Evolutionary conservation across 345 rosid species (phyloP).

Genomic region (Lepidium africanum): DNA sequence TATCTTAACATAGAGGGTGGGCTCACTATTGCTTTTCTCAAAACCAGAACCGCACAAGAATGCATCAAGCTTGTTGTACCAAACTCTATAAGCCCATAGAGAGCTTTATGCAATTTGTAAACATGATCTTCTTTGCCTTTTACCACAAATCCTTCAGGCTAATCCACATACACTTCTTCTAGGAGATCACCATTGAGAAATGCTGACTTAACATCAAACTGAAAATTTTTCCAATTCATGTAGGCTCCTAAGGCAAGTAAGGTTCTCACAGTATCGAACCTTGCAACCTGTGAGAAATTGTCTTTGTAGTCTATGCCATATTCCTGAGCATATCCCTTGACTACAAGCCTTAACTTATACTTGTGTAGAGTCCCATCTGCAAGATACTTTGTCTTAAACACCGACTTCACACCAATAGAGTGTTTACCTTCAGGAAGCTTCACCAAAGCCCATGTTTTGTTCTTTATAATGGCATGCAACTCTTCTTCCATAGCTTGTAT

Average conservation of each 20-base stretch:
- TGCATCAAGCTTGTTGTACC: too few species aligned
- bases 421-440: background rate
- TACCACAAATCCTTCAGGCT: background rate
- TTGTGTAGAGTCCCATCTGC: background rate
- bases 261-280: background rate
- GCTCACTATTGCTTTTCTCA: too few species aligned
- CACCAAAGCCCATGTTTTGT: background rate
- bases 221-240: background rate
- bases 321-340: background rate
- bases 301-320: background rate
- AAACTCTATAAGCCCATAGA: too few species aligned
- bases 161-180: background rate
- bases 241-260: background rate
- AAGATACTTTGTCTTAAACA: background rate
- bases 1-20: too few species aligned
- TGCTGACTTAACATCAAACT: conserved; percentile 10
- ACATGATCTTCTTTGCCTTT: background rate
- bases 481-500: background rate
- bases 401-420: background rate
- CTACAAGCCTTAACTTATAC: background rate
- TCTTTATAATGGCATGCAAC: background rate
- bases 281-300: background rate
- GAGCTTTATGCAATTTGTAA: background rate
- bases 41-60: too few species aligned
- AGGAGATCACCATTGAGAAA: conserved; percentile 8